Conservation (phyloP, 2,329 filamentous ascomycete species). For the Paracoccidioides brasiliensis region DNA sequence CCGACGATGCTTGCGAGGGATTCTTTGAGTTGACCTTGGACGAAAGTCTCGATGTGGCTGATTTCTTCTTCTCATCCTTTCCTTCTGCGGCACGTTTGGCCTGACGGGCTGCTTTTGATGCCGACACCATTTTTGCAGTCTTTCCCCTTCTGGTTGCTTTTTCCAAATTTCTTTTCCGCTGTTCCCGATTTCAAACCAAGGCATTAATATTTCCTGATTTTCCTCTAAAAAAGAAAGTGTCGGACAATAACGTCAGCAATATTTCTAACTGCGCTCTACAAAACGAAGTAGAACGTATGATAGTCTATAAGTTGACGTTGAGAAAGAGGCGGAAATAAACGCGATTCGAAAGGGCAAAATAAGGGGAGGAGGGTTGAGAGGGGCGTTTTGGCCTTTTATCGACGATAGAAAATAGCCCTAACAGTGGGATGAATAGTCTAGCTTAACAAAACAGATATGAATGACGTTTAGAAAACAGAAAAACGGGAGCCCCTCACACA, state of each 20-base stretch:
- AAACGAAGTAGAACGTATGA: constrained; percentile 11
- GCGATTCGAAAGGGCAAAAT: constrained; percentile 10
- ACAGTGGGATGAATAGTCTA: constrained; percentile 10
- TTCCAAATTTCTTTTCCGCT: background rate
- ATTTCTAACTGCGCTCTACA: background rate
- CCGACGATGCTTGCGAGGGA: constrained; percentile 50
- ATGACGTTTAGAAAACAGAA: constrained; percentile 4
- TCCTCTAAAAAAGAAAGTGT: constrained; percentile 8
- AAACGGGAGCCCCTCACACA: background rate
- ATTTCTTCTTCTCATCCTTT: constrained; percentile 64
- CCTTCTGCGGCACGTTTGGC: constrained; percentile 55
- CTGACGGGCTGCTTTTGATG: constrained; percentile 55
- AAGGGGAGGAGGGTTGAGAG: constrained; percentile 14
- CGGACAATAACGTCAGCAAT: background rate
- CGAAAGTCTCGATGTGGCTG: constrained; percentile 55
- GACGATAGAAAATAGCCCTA: constrained; percentile 22
- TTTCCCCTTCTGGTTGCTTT: background rate
- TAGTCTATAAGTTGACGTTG: constrained; percentile 10
- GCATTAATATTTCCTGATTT: background rate
- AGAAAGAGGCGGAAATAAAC: background rate
- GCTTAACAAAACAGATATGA: constrained; percentile 5
- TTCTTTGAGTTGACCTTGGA: constrained; percentile 54
- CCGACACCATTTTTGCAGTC: constrained; percentile 46
- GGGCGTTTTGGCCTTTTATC: constrained; percentile 24
- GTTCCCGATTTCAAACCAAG: constrained; percentile 1